A percentile compares a stretch with the other conserved stretches of the same genome.
phyloP scores from a whole-genome alignment of 805 yeast genomes.

The Alloascoidea africana region DNA sequence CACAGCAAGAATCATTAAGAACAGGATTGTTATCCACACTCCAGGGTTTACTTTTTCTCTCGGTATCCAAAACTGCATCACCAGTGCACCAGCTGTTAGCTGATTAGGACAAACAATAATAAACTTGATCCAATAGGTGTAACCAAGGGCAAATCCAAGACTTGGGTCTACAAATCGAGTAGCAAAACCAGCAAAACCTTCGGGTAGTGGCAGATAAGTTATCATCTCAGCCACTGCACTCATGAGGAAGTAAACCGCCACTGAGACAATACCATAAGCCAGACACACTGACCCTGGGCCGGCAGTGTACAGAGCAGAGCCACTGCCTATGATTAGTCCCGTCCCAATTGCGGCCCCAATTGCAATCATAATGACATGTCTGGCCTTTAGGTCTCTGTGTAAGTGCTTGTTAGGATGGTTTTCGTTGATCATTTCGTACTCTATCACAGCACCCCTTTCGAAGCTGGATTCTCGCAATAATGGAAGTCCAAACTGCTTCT shows the following conservation, averaged over 20 bases:
- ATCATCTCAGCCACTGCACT: conserved; percentile 57
- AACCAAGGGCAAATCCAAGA: conserved; percentile 56
- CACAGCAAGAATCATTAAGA: conserved; percentile 25
- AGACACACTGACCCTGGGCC: conserved; percentile 46
- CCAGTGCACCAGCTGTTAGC: conserved; percentile 43
- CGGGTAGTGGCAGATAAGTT: conserved; percentile 46
- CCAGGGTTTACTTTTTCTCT: conserved; percentile 23
- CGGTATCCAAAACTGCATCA: conserved; percentile 37
- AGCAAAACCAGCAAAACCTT: conserved; percentile 55
- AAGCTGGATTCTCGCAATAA: too few species aligned
- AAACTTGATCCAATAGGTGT: conserved; percentile 34
- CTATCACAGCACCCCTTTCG: too few species aligned
- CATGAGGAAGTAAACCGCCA: conserved; percentile 55
- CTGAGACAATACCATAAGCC: conserved; percentile 56
- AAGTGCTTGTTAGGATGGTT: background rate
- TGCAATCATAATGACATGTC: conserved; percentile 62
- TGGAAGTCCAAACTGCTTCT: too few species aligned
- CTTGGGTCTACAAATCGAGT: conserved; percentile 54
- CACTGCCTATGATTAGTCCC: conserved; percentile 67
- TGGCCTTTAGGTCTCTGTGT: conserved; percentile 26
- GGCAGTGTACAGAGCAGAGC: conserved; percentile 51
- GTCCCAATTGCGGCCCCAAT: conserved; percentile 80
- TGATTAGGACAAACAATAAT: conserved; percentile 47
- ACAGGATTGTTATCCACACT: conserved; percentile 37
- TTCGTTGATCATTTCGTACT: background rate